A percentile compares a stretch with the other conserved stretches of the same genome.
phyloP scores from a whole-genome alignment of 768 basidiomycete species.

The Gymnopilus dilepis region DNA sequence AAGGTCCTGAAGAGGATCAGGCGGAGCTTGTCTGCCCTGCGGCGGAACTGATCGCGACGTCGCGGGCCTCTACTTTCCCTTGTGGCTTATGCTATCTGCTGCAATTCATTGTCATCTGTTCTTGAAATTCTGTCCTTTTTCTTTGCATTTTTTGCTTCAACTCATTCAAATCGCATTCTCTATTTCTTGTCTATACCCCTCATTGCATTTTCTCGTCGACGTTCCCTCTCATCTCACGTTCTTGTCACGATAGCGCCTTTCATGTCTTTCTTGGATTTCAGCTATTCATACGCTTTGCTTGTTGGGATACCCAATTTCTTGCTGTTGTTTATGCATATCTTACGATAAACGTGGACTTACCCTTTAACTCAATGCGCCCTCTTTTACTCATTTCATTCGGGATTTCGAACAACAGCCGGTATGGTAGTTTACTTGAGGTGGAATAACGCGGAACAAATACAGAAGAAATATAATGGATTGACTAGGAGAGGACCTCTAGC shows the following conservation, averaged over 20 bases:
- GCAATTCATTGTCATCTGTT: too few relatives aligned
- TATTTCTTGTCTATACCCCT: not conserved
- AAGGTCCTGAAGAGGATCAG: constrained; percentile 15
- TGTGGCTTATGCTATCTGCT: too few relatives aligned
- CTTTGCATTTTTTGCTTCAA: not conserved
- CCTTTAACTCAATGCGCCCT: not conserved
- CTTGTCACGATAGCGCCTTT: not conserved
- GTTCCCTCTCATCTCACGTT: not conserved
- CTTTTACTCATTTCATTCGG: not conserved
- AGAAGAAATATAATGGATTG: too few relatives aligned
- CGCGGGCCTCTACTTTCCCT: too few relatives aligned
- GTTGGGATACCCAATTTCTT: constrained; percentile 1
- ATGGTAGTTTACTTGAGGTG: too few relatives aligned
- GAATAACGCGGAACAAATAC: too few relatives aligned
- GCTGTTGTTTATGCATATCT: constrained; percentile 1
- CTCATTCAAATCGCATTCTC: not conserved
- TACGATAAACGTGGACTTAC: not conserved
- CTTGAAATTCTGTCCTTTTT: too few relatives aligned
- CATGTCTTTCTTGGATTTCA: not conserved
- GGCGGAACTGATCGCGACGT: constrained; percentile 8
- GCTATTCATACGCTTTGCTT: not conserved
- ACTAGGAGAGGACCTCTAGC: too few relatives aligned
- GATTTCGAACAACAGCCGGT: not conserved
- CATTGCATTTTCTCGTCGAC: not conserved
- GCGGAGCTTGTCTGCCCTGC: constrained; percentile 19